Evolutionary conservation across 768 basidiomycete species (phyloP).

Genomic region (Suillus hirtellus): DNA sequence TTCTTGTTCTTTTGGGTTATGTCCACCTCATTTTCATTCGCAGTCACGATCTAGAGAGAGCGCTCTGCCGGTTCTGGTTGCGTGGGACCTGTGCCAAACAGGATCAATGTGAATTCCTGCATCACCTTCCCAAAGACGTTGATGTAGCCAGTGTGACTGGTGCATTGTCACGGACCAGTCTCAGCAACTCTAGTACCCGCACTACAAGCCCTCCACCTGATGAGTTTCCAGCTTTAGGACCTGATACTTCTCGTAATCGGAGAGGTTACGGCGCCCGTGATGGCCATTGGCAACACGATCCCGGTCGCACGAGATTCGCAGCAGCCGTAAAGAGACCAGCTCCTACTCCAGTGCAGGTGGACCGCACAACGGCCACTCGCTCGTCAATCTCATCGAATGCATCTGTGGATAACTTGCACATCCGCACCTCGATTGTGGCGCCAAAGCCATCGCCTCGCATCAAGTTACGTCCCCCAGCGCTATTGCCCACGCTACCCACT

Average conservation of each 20-base stretch:
- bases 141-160: slow-evolving; percentile 71
- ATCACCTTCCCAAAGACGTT: slow-evolving; percentile 84
- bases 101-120: slow-evolving; percentile 94
- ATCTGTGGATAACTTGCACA: slow-evolving; percentile 62
- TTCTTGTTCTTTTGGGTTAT: slow-evolving; percentile 1
- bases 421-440: slow-evolving; percentile 69
- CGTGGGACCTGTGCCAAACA: slow-evolving; percentile 97
- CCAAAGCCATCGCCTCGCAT: slow-evolving; percentile 83
- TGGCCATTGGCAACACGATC: slow-evolving; percentile 60
- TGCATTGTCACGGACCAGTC: slow-evolving; percentile 65
- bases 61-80: slow-evolving; percentile 96
- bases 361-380: slow-evolving; percentile 46
- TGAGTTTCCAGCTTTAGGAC: slow-evolving; percentile 74
- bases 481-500: slow-evolving; percentile 88
- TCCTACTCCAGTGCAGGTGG: slow-evolving; percentile 34
- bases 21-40: slow-evolving; percentile 14
- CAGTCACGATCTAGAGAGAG: slow-evolving; percentile 94
- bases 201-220: slow-evolving; percentile 36
- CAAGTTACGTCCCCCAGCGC: slow-evolving; percentile 75
- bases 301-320: slow-evolving; percentile 86
- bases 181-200: slow-evolving; percentile 43
- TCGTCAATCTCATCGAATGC: slow-evolving; percentile 52
- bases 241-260: slow-evolving; percentile 44
- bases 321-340: slow-evolving; percentile 79
- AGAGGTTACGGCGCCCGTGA: slow-evolving; percentile 42